phyloP scores from a whole-genome alignment of 2,329 filamentous ascomycete species.

The Teratosphaeria pseudoeucalypti region DNA sequence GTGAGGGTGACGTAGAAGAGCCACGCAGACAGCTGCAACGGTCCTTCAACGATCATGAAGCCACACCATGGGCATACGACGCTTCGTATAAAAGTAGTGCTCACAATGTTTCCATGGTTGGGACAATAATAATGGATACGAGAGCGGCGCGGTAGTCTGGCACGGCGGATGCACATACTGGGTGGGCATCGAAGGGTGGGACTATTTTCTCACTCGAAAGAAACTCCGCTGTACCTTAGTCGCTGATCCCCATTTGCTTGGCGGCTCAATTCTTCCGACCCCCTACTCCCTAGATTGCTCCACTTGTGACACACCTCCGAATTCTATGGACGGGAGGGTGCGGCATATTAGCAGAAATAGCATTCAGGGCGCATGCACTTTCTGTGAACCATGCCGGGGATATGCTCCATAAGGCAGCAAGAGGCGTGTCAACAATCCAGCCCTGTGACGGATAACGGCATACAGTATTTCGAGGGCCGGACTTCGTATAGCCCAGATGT shows the following conservation, averaged over 20 bases:
- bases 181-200: not conserved
- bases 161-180: not conserved
- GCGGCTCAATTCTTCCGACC: not conserved
- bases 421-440: not conserved
- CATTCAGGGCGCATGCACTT: not conserved
- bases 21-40: too few relatives aligned
- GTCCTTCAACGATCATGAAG: too few relatives aligned
- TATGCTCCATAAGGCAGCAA: not conserved
- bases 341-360: not conserved
- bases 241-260: not conserved
- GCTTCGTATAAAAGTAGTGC: too few relatives aligned
- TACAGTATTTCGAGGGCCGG: not conserved
- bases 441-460: not conserved
- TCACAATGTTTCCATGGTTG: too few relatives aligned
- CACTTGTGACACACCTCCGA: not conserved
- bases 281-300: not conserved
- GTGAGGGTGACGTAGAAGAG: not conserved
- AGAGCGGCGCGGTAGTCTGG: too few relatives aligned
- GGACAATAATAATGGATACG: too few relatives aligned
- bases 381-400: not conserved
- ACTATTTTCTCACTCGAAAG: not conserved
- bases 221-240: too few relatives aligned
- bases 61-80: too few relatives aligned
- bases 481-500: not conserved
- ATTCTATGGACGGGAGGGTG: not conserved